Base-by-base conservation (phyloP, 1,139 yeast genomes). In the Protomyces macrosporus region DNA sequence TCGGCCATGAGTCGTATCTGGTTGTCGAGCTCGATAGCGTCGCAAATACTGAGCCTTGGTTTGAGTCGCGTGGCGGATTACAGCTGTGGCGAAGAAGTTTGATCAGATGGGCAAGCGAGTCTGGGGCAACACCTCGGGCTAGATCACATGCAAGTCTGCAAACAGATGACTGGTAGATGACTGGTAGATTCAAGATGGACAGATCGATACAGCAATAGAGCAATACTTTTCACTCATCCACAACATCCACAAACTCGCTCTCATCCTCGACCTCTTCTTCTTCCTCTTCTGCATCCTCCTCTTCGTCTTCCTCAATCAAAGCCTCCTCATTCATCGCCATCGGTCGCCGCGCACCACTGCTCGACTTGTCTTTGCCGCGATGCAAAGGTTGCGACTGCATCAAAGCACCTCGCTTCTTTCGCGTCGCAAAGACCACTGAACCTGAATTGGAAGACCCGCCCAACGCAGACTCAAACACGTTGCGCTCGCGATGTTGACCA, bases 401-500 rank as follows among this genome's bases (percentile, higher is more conserved):
- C 45, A 52, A 16, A 4, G 53, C 62, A 7, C 62, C 54, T 6
- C 62, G 55, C 52, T 58, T 58, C 35, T 58, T 58, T 42, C 62
- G 45, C 35, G 62, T 33, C 7, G 62, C 62, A 52, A 58, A 58
- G 10, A 40, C 52, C 10, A 58, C 45, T 3, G 62, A 35, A 23
- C 33, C 35, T 7, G 23, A 10, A n/a, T 7, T 12, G 16, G 39
- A 52, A 32, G 36, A 10, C 14, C 55, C 50, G 30, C 50, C 42
- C 55, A 58, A 34, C 30, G 56, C 16, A 4, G 52, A 45, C 36
- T 58, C 62, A 34, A 58, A 58, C 3, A 58, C 62, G 50, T 58
- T 58, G 14, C 56, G 55, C 36, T 58, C 62, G n/a, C 48, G 37
- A 35, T 40, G 53, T n/a, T 56, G 56, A 7, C 61, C 61, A 40